Conservation (phyloP, 2,329 filamentous ascomycete species). For the Colletotrichum orbiculare region DNA sequence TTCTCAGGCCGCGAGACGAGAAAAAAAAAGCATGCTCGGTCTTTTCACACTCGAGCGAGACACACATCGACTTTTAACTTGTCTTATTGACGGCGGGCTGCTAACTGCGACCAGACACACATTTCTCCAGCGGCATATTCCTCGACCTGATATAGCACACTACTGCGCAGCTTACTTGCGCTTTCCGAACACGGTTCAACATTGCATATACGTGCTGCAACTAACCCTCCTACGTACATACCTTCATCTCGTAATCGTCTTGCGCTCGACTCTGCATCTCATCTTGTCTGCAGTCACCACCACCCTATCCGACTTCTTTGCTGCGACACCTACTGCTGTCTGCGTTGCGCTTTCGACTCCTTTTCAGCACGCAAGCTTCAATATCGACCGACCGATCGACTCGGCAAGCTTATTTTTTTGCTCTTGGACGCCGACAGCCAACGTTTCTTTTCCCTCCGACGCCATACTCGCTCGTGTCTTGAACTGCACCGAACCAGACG, state of each 20-base stretch:
- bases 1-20: too few species aligned
- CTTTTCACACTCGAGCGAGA: too few species aligned
- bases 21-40: too few species aligned
- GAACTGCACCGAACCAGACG: slow-evolving; percentile 13
- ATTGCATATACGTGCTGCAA: slow-evolving; percentile 27
- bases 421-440: background rate
- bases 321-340: slow-evolving; percentile 8
- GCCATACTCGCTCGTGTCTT: slow-evolving; percentile 4
- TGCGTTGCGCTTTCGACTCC: background rate
- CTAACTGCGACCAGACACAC: too few species aligned
- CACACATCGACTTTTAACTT: too few species aligned
- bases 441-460: background rate
- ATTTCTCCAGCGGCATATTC: background rate
- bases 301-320: slow-evolving; percentile 1
- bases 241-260: slow-evolving; percentile 24
- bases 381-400: background rate
- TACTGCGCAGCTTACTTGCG: slow-evolving; percentile 6
- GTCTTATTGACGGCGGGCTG: background rate
- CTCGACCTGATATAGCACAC: background rate
- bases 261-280: slow-evolving; percentile 21
- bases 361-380: too few species aligned
- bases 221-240: slow-evolving; percentile 22
- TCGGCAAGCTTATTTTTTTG: slow-evolving; percentile 1
- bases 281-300: slow-evolving; percentile 15
- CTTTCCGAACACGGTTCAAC: slow-evolving; percentile 32